Percentiles rank a stretch among this genome's conserved stretches.
These are phyloP conservation scores for Pichia inconspicua DNA, from an alignment of 1,139 yeast genomes.

Conservation along the genomic window DNA sequence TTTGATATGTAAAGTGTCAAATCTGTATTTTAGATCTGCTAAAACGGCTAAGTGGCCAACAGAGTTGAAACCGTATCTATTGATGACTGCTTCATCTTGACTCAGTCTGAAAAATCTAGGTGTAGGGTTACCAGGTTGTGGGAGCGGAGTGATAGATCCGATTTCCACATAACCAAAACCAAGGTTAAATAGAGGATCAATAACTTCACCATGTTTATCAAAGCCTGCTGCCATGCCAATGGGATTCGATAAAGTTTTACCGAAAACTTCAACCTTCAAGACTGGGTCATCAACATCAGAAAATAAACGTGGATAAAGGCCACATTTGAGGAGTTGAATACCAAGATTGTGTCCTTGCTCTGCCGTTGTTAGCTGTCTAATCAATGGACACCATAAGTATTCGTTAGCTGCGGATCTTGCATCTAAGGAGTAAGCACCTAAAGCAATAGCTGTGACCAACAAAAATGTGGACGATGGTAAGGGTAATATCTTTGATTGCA, in stretches of 20 bases:
- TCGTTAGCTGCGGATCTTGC: constrained; percentile 81
- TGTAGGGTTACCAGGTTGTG: constrained; percentile 89
- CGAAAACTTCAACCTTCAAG: constrained; percentile 58
- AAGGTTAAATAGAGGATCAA: constrained; percentile 65
- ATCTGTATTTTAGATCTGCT: constrained; percentile 55
- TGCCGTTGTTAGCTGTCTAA: constrained; percentile 67
- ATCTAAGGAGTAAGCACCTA: constrained; percentile 39
- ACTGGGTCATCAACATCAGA: constrained; percentile 48
- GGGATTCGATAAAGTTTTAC: constrained; percentile 59
- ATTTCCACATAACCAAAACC: constrained; percentile 91
- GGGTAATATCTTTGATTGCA: neutral
- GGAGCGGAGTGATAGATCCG: constrained; percentile 86
- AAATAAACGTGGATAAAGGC: constrained; percentile 55
- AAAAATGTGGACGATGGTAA: neutral
- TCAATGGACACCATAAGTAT: constrained; percentile 67
- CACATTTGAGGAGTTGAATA: constrained; percentile 58
- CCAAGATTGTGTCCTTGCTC: constrained; percentile 82
- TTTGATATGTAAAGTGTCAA: constrained; percentile 33
- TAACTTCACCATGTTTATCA: constrained; percentile 92
- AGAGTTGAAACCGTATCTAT: constrained; percentile 92
- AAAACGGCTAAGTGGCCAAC: constrained; percentile 75
- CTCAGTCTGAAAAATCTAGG: constrained; percentile 87
- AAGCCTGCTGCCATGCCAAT: constrained; percentile 94
- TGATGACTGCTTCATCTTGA: constrained; percentile 82
- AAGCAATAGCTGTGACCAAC: constrained; percentile 20